These are phyloP conservation scores for Tetrapisispora nanseiensis DNA, from an alignment of 805 yeast genomes.

Conservation along the genomic window DNA sequence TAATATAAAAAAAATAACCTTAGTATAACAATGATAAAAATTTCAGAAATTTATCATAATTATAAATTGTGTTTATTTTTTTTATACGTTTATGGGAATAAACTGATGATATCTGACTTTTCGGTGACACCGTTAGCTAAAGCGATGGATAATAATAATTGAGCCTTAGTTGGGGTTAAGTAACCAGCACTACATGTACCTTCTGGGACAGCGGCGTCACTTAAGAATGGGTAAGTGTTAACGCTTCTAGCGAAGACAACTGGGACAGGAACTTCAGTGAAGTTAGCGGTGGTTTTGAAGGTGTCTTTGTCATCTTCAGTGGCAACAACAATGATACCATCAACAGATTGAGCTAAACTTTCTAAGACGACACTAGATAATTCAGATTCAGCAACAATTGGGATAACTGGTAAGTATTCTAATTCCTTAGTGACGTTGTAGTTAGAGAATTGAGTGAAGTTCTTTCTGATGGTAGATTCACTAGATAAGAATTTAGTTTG, in stretches of 20 bases:
- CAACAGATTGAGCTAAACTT: conserved; percentile 13
- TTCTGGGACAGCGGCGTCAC: conserved; percentile 16
- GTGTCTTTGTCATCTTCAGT: conserved; percentile 15
- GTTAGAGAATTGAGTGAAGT: conserved; percentile 17
- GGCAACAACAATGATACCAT: conserved; percentile 24
- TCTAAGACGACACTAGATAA: conserved; percentile 8
- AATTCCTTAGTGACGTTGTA: conserved; percentile 4
- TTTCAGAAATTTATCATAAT: conserved; percentile 3
- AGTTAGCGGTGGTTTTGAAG: conserved; percentile 6
- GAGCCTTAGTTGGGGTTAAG: conserved; percentile 27
- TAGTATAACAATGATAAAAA: background rate
- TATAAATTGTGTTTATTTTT: conserved; percentile 4
- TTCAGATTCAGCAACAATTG: conserved; percentile 22
- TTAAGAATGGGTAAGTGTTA: conserved; percentile 12
- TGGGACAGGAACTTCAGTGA: conserved; percentile 13
- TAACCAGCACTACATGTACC: conserved; percentile 26
- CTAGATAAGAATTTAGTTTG: conserved; percentile 12
- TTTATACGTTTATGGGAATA: conserved; percentile 7
- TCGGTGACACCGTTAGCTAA: conserved; percentile 19
- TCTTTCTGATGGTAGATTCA: conserved; percentile 15
- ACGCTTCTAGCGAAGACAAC: conserved; percentile 24
- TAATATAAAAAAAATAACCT: background rate
- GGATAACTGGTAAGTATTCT: conserved; percentile 12
- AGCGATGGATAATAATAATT: conserved; percentile 25
- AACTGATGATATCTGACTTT: conserved; percentile 3